Percentiles rank a stretch among this genome's conserved stretches.
These are phyloP conservation scores for Mortierella sp. DNA, from an alignment of 371 early-diverging fungal species.

Conservation along the genomic window DNA sequence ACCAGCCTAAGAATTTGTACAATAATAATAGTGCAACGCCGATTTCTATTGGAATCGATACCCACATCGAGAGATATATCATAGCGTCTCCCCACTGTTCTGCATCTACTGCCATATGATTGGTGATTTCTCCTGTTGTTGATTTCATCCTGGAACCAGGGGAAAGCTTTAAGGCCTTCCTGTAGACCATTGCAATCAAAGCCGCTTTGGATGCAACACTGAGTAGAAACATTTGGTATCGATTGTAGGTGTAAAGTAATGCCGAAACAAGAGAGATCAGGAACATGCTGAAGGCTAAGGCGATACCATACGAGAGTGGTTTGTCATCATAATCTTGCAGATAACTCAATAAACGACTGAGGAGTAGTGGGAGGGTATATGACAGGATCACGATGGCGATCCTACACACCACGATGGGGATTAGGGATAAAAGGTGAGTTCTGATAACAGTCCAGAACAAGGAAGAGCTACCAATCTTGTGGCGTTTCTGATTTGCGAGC, in stretches of 20 bases:
- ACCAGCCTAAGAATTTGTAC: conserved; percentile 65
- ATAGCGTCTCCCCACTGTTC: conserved; percentile 26
- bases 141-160: conserved; percentile 81
- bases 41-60: conserved; percentile 33
- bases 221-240: conserved; percentile 36
- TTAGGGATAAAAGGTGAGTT: conserved; percentile 8
- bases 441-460: conserved; percentile 30
- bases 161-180: conserved; percentile 85
- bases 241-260: conserved; percentile 37
- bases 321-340: conserved; percentile 21
- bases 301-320: conserved; percentile 33
- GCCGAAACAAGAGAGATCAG: conserved; percentile 11
- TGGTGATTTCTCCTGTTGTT: conserved; percentile 84
- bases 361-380: conserved; percentile 15
- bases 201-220: conserved; percentile 57
- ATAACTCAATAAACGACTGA: conserved; percentile 21
- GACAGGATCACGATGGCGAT: conserved; percentile 17
- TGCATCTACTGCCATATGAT: conserved; percentile 72
- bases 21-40: conserved; percentile 36
- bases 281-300: conserved; percentile 31
- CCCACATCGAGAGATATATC: conserved; percentile 7
- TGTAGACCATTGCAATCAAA: conserved; percentile 87
- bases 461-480: conserved; percentile 8
- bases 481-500: not conserved
- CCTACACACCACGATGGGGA: conserved; percentile 24